Base-by-base conservation (phyloP, 495 filamentous ascomycete species). In the Aspergillus nidulans region DNA sequence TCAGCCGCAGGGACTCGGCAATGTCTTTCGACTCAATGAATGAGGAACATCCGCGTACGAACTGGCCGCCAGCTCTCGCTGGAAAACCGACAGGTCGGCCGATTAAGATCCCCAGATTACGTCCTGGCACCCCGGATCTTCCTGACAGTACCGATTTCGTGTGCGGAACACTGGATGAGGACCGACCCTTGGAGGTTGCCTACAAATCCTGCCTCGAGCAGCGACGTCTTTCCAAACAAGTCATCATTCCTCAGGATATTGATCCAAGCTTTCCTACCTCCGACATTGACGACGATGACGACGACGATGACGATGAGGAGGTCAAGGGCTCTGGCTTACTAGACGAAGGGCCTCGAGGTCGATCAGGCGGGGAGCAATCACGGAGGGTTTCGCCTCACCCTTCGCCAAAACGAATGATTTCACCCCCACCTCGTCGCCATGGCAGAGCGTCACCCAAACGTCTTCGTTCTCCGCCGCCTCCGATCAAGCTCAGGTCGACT, bases 141-240 rank as follows among this genome's bases (percentile, higher is more conserved):
- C 94, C 94, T 9, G 94, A 98, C 69, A 95, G 91, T 69, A 96
- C 91, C 36, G 95, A 97, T 68, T 98, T 98, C 64, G 94, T 98
- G 21, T 96, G 94, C 64, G 94, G 94, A 46, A 98, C 94, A 13
- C 75, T 98, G 16, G 94, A 97, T 63, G 94, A 98, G 66, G 94
- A 98, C 66, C 86, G 90, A 47, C 87, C 90, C n/a, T 70, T 97
- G 36, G 94, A 98, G 66, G 87, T 89, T 55, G 92, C 89, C 2
- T 98, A 96, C 67, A 82, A 95, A 44, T 89, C 89, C 10, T 89
- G 86, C 58, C 77, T 94, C 52, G 89, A 94, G 62, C 84, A 89
- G 46, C 83, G 89, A 34, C 87, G 87, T 54, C 84, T 85, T 39
- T 85, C 84, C 50, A 96, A 90, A 70, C 88, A 89, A 54, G 81